These are phyloP conservation scores for Solanum pimpinellifolium DNA, from an alignment of 257 asterid genomes.

Conservation along the genomic window DNA sequence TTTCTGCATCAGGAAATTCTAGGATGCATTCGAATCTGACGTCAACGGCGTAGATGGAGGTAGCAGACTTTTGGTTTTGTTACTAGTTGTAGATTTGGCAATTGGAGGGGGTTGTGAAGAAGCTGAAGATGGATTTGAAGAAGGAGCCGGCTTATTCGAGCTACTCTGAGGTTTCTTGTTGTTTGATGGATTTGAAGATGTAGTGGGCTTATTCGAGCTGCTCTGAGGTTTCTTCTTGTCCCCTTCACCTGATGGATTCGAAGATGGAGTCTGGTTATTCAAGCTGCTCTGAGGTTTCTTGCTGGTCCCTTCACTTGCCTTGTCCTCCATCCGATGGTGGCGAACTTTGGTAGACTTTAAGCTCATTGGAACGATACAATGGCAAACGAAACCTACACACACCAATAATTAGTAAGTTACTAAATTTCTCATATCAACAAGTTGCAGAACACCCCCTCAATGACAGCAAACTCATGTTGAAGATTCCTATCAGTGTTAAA, in stretches of 20 bases:
- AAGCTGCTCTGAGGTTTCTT: constrained; percentile 41
- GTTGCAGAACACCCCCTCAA: neutral
- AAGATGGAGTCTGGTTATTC: constrained; percentile 17
- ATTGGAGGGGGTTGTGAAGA: constrained; percentile 30
- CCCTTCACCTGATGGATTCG: constrained; percentile 29
- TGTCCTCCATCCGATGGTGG: constrained; percentile 44
- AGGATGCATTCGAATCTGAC: constrained; percentile 10
- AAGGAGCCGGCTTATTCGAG: constrained; percentile 19
- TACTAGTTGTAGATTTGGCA: constrained; percentile 9
- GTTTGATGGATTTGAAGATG: constrained; percentile 25
- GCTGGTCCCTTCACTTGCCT: constrained; percentile 20
- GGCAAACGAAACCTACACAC: neutral
- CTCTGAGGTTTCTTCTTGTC: constrained; percentile 41
- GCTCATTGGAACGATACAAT: constrained; percentile 58
- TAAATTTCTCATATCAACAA: neutral
- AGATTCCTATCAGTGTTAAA: neutral
- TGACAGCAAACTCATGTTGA: neutral
- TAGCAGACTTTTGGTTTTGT: constrained; percentile 6
- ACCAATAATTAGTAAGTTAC: neutral
- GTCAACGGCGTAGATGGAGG: constrained; percentile 22
- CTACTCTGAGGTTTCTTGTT: constrained; percentile 26
- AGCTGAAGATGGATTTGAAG: constrained; percentile 27
- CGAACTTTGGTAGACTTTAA: constrained; percentile 46
- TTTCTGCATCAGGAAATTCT: neutral
- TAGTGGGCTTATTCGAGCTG: constrained; percentile 22